Percentiles rank a stretch among this genome's conserved stretches.
These are phyloP conservation scores for Cystobasidiopsis lactophilus DNA, from an alignment of 768 basidiomycete species.

Conservation along the genomic window DNA sequence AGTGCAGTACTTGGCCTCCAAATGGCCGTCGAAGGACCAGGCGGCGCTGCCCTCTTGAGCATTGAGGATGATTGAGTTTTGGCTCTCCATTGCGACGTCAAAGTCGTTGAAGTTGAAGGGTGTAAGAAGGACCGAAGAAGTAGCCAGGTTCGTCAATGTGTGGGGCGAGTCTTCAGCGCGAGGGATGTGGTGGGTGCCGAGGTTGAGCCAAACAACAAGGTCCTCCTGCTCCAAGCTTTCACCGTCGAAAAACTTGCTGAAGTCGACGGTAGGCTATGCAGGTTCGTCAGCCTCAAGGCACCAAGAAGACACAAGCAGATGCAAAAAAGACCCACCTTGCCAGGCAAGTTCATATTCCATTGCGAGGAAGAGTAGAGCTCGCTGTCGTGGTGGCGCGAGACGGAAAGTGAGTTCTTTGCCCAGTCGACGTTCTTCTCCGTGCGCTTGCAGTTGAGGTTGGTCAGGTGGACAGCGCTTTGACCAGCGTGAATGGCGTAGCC, in stretches of 20 bases:
- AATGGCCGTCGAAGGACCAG: too few relatives aligned
- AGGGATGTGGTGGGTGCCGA: conserved; percentile 46
- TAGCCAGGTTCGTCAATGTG: conserved; percentile 37
- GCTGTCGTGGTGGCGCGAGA: conserved; percentile 38
- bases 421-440: conserved; percentile 42
- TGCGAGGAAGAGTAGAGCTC: conserved; percentile 38
- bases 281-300: too few relatives aligned
- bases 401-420: conserved; percentile 41
- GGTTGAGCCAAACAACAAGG: conserved; percentile 42
- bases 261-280: conserved; percentile 39
- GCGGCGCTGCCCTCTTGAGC: too few relatives aligned
- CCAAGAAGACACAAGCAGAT: not conserved
- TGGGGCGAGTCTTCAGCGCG: conserved; percentile 44
- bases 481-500: not conserved
- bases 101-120: conserved; percentile 46
- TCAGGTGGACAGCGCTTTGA: conserved; percentile 10
- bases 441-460: conserved; percentile 35
- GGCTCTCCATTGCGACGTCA: conserved; percentile 39
- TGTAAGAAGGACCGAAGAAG: conserved; percentile 38
- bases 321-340: conserved; percentile 20
- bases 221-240: conserved; percentile 45
- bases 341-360: conserved; percentile 46
- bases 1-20: too few relatives aligned
- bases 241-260: conserved; percentile 40
- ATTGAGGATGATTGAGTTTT: conserved; percentile 34